A percentile compares a stretch with the other conserved stretches of the same genome.
Conservation (phyloP, 176 grass and related monocot genomes). For the Lolium rigidum region DNA sequence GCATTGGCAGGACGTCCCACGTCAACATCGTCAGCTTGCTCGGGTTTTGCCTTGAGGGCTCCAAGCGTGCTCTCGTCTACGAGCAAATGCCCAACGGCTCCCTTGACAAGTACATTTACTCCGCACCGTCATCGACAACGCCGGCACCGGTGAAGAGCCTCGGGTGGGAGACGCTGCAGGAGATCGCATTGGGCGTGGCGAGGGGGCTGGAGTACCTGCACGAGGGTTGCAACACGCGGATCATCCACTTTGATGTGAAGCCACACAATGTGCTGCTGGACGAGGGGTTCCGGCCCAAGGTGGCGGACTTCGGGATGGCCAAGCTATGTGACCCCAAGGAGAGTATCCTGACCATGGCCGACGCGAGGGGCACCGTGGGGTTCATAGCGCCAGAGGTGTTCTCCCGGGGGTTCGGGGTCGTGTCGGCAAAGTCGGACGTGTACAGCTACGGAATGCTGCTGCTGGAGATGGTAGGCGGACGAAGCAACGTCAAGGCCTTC, state of each 20-base stretch:
- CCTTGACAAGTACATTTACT: conserved; percentile 65
- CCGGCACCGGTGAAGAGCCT: background rate
- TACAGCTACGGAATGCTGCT: conserved; percentile 79
- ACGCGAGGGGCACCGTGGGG: conserved; percentile 67
- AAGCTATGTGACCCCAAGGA: conserved; percentile 57
- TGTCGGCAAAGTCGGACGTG: conserved; percentile 65
- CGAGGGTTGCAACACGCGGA: conserved; percentile 60
- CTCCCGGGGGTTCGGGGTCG: conserved; percentile 55
- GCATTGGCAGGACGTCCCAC: conserved; percentile 63
- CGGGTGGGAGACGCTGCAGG: conserved; percentile 41
- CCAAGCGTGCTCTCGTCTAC: conserved; percentile 64
- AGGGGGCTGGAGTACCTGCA: conserved; percentile 76
- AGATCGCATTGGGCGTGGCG: conserved; percentile 59
- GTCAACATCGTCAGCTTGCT: conserved; percentile 66
- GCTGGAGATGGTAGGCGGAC: conserved; percentile 61
- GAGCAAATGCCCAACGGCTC: conserved; percentile 72
- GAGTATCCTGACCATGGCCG: conserved; percentile 61
- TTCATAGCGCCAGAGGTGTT: conserved; percentile 86
- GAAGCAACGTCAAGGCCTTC: conserved; percentile 46
- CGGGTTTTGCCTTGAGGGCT: conserved; percentile 67
- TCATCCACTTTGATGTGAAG: conserved; percentile 87
- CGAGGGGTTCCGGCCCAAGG: conserved; percentile 51
- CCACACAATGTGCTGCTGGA: conserved; percentile 75
- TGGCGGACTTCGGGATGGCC: conserved; percentile 72
- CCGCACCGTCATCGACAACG: background rate